phyloP scores from a whole-genome alignment of 371 early-diverging fungal species.

The Fennellomyces sp. region DNA sequence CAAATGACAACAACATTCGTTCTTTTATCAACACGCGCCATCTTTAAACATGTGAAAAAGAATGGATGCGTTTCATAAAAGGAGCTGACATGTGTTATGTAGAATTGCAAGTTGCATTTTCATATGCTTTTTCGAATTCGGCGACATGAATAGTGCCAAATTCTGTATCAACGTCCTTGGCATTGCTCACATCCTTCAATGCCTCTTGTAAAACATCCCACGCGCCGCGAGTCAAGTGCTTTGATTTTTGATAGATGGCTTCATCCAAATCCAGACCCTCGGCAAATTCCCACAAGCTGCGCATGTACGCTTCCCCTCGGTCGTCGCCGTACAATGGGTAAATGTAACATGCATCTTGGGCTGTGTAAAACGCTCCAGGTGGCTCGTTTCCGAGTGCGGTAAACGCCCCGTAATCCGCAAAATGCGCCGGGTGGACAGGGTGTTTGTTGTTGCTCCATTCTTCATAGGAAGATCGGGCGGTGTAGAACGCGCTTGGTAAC shows the following conservation, averaged over 20 bases:
- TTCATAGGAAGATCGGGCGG: conserved; percentile 33
- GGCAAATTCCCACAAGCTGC: conserved; percentile 64
- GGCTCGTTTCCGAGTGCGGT: conserved; percentile 51
- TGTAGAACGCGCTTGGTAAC: conserved; percentile 47
- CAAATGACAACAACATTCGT: too few species aligned
- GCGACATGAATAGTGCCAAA: conserved; percentile 21
- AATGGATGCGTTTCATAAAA: background rate
- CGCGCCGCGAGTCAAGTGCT: conserved; percentile 32
- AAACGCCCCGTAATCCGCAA: conserved; percentile 57
- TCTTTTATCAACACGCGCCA: too few species aligned
- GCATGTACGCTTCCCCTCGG: conserved; percentile 65
- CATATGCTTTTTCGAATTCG: conserved; percentile 8
- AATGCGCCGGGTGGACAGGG: conserved; percentile 42
- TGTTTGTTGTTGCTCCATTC: conserved; percentile 43
- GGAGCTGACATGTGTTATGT: background rate
- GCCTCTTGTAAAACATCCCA: conserved; percentile 22
- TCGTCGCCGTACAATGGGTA: conserved; percentile 66
- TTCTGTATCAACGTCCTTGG: conserved; percentile 25
- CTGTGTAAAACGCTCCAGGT: conserved; percentile 52
- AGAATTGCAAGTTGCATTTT: background rate
- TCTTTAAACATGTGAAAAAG: too few species aligned
- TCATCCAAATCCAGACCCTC: conserved; percentile 37
- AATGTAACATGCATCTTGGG: conserved; percentile 49
- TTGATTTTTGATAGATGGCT: conserved; percentile 19
- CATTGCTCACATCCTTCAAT: conserved; percentile 7